Evolutionary conservation across 2,329 filamentous ascomycete genomes (phyloP).

Genomic region (Gliomastix tumulicola): DNA sequence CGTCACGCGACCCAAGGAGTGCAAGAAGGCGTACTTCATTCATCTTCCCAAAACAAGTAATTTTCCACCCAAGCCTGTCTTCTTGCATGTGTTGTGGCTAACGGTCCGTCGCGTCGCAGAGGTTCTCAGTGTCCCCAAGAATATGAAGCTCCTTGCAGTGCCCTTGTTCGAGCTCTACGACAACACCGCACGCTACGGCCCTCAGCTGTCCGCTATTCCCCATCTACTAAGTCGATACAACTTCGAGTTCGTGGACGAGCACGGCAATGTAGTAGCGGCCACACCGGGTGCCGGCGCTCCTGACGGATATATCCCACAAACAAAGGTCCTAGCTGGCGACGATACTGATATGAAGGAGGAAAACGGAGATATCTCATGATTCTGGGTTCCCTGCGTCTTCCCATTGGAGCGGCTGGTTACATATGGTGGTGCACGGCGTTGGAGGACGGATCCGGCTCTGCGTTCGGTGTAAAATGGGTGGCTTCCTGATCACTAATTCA

Average conservation of each 20-base stretch:
- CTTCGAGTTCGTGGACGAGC: slow-evolving; percentile 95
- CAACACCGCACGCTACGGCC: slow-evolving; percentile 90
- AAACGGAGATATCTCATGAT: slow-evolving; percentile 20
- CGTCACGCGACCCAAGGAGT: slow-evolving; percentile 94
- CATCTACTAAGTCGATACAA: slow-evolving; percentile 93
- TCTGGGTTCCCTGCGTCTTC: too few relatives aligned
- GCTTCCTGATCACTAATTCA: too few relatives aligned
- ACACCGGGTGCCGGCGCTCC: slow-evolving; percentile 65
- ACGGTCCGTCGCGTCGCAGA: slow-evolving; percentile 42
- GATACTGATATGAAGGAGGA: slow-evolving; percentile 56
- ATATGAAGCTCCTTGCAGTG: slow-evolving; percentile 98
- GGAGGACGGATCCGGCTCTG: too few relatives aligned
- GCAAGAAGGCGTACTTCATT: slow-evolving; percentile 98
- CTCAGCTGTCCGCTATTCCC: slow-evolving; percentile 92
- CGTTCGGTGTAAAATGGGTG: too few relatives aligned
- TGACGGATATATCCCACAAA: slow-evolving; percentile 53
- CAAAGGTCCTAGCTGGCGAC: slow-evolving; percentile 57
- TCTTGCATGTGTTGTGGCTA: slow-evolving; percentile 1
- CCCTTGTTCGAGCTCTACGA: slow-evolving; percentile 98
- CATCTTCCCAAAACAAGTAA: slow-evolving; percentile 86
- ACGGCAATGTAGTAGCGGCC: slow-evolving; percentile 76
- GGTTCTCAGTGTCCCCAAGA: slow-evolving; percentile 93
- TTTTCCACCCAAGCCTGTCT: slow-evolving; percentile 17
- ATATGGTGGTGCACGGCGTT: too few relatives aligned
- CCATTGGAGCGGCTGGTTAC: too few relatives aligned